Base-by-base conservation (phyloP, 805 yeast genomes). In the Zygoascus flipseniorum region DNA sequence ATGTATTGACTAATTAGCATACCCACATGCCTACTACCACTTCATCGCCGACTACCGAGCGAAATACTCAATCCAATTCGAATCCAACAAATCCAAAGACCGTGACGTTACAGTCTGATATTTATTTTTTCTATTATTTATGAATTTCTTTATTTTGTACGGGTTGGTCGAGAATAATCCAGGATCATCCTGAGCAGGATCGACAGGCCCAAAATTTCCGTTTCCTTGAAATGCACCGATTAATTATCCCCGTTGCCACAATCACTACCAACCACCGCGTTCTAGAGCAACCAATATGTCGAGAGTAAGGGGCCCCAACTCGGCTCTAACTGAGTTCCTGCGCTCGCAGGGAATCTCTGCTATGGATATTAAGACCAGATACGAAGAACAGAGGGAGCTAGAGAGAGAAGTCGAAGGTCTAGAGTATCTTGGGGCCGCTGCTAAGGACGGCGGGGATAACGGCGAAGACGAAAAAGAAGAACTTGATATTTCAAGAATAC, bases 311-410 rank as follows among this genome's bases (percentile, higher is more conserved):
- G 59, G 60, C 18, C 60, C 60, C 46, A 54, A 87, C 71, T 85
- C 95, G 60, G 97, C 97, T 0, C 73, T 90, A 59, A 90, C 97
- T 0, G 93, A 86, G 68, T 90, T 90, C 63, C 75, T 90, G 56
- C 75, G 89, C 49, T 88, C 85, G 53, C 95, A 89, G 68, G 97
- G 97, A 37, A 90, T 90, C 69, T 50, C 37, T 35, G 89, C 96
- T 0, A 89, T 82, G 54, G 82, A 80, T 43, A 89, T 89, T 65
- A 75, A 89, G 63, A 71, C 56, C 8, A 52, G 68, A 18, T 55
- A 54, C 41, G 56, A 48, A 9, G 51, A 41, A 45, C 56, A 53
- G 28, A 45, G 56, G 39, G 52, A 61, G 16, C 53, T 52, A 8
- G 67, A 58, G 47, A 56, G 47, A 19, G 60, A 54, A 35, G 63